phyloP scores from a whole-genome alignment of 2,329 filamentous ascomycete genomes.

The Fusarium sp. region DNA sequence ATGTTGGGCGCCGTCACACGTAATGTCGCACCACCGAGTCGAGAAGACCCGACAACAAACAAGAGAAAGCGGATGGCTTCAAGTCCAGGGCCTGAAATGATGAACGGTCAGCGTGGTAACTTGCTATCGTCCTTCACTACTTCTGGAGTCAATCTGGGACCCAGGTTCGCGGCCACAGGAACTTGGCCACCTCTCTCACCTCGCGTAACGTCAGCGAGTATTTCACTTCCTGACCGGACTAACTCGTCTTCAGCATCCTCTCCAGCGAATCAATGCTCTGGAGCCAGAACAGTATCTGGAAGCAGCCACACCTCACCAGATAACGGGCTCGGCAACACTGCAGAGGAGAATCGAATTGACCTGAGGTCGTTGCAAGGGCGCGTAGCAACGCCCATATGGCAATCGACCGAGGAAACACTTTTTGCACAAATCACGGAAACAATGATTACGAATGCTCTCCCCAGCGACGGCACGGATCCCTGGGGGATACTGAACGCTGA shows the following conservation, averaged over 20 bases:
- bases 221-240: slow-evolving; percentile 50
- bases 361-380: slow-evolving; percentile 50
- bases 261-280: slow-evolving; percentile 40
- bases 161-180: slow-evolving; percentile 8
- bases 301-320: slow-evolving; percentile 50
- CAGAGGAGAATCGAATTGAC: slow-evolving; percentile 52
- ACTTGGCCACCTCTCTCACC: slow-evolving; percentile 20
- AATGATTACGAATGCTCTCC: slow-evolving; percentile 37
- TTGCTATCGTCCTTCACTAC: neutral
- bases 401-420: slow-evolving; percentile 47
- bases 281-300: slow-evolving; percentile 39
- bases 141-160: slow-evolving; percentile 10
- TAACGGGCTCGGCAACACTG: slow-evolving; percentile 51
- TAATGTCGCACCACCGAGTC: slow-evolving; percentile 42
- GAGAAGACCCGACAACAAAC: slow-evolving; percentile 33
- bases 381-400: slow-evolving; percentile 48
- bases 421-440: slow-evolving; percentile 47
- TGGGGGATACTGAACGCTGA: slow-evolving; percentile 49
- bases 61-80: slow-evolving; percentile 51
- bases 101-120: neutral
- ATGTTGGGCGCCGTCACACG: slow-evolving; percentile 50
- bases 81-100: slow-evolving; percentile 40
- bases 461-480: slow-evolving; percentile 41
- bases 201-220: slow-evolving; percentile 12
- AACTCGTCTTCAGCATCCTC: slow-evolving; percentile 50